These are phyloP conservation scores for Trametes polyzona DNA, from an alignment of 1,284 basidiomycete species.

Conservation along the genomic window DNA sequence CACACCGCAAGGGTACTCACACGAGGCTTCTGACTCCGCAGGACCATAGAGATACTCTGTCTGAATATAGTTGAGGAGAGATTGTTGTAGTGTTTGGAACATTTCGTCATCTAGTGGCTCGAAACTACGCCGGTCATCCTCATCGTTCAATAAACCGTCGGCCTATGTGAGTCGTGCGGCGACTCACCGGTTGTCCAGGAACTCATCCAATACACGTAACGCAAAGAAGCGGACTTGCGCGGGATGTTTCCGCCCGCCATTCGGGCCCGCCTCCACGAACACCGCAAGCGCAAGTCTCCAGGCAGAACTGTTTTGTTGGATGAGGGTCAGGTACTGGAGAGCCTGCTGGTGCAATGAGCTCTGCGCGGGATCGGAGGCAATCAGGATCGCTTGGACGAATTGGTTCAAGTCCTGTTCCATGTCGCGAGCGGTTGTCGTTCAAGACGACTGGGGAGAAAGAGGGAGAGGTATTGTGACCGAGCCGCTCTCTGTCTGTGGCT, in stretches of 20 bases:
- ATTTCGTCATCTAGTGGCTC: constrained; percentile 71
- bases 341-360: constrained; percentile 76
- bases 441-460: constrained; percentile 11
- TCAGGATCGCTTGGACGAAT: constrained; percentile 80
- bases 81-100: constrained; percentile 71
- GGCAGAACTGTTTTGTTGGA: constrained; percentile 77
- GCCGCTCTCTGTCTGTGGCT: constrained; percentile 3
- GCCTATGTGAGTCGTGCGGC: background rate
- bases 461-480: constrained; percentile 4
- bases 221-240: constrained; percentile 84
- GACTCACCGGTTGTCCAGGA: constrained; percentile 82
- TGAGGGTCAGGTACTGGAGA: constrained; percentile 75
- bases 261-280: constrained; percentile 65
- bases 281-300: constrained; percentile 81
- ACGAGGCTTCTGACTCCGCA: constrained; percentile 74
- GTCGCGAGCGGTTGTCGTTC: constrained; percentile 11
- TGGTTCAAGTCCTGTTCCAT: constrained; percentile 80
- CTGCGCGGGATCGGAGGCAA: constrained; percentile 82
- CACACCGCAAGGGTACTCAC: constrained; percentile 48
- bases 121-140: constrained; percentile 48
- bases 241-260: constrained; percentile 68
- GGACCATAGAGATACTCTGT: constrained; percentile 79
- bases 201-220: constrained; percentile 84
- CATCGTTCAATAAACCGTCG: background rate
- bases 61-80: constrained; percentile 75